Base-by-base conservation (phyloP, 2,329 filamentous ascomycete species). In the Xylariales sp. region DNA sequence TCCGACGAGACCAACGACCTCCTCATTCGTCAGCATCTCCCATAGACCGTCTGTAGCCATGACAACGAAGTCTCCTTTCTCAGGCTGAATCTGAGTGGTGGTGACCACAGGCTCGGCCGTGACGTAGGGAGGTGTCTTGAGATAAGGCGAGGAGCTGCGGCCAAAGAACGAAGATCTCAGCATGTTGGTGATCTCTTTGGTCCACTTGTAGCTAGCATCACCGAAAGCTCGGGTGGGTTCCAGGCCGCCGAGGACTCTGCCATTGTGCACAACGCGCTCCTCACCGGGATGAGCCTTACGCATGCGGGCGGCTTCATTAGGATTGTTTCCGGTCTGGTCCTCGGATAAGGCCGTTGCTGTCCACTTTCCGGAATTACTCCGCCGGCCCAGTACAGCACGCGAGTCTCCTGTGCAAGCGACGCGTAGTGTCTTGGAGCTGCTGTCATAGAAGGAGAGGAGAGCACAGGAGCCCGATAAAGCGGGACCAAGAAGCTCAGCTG, bases 1-100 rank as follows among this genome's bases (percentile, higher is more conserved):
- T 12, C 91, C 94, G 4, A 98, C 93, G 3, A 98, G 78, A 1
- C 93, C 93, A 38, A 98, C 86, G 1, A 96, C 93, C 69, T 98
- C 93, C 60, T 98, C 93, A 56, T 97, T 98, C 35, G 88, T 96
- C 47, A 98, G 74, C 93, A 97, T 97, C 66, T 98, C 93, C 93
- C 93, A 98, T 1, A 98, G 74, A 4, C 93, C 93, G 59, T 98
- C 93, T 0, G 93, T 96, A 16, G 93, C 93, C 73, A 98, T 83
- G 47, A 98, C 91, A 10, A 98, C 74, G 55, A 98, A 98, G 60
- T 98, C 93, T 33, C 91, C 90, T 48, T 87, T 87, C 40, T 88
- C 80, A 1, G 93, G 93, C 53, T 91, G 76, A 39, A 98, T 84
- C 62, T 93, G 85, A 33, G 91, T 97, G 1, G 89, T 95, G 1